phyloP scores from a whole-genome alignment of 441 rosid genomes.

The Daphne laureola region DNA sequence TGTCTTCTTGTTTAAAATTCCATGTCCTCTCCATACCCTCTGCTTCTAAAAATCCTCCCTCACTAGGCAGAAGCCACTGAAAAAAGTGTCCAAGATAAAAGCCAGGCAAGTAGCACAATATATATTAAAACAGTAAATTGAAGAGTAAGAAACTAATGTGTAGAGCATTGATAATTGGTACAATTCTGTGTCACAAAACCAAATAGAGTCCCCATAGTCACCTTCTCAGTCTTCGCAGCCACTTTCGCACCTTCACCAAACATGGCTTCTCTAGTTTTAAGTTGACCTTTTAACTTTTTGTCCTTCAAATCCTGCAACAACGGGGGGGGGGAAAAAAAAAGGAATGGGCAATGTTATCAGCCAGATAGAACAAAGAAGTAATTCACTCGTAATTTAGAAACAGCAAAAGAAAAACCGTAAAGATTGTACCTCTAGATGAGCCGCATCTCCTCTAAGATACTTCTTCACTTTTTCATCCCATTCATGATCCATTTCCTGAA shows the following conservation, averaged over 20 bases:
- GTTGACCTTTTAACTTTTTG: constrained; percentile 76
- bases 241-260: constrained; percentile 60
- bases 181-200: background rate
- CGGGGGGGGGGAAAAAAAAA: no score
- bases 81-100: constrained; percentile 16
- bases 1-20: constrained; percentile 59
- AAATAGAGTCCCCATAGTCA: constrained; percentile 8
- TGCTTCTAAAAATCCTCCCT: constrained; percentile 73
- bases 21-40: constrained; percentile 87
- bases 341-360: no score
- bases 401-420: background rate
- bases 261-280: constrained; percentile 53
- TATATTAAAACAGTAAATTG: background rate
- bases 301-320: constrained; percentile 50
- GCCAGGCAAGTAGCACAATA: constrained; percentile 3
- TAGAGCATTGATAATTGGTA: background rate
- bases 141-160: background rate
- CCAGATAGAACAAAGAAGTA: background rate
- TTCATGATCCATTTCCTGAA: constrained; percentile 47
- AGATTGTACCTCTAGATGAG: constrained; percentile 61
- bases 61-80: constrained; percentile 88
- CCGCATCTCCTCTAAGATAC: constrained; percentile 74
- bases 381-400: background rate
- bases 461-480: constrained; percentile 53
- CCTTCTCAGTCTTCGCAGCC: constrained; percentile 91